Conservation (phyloP, 192 early-diverging fungal genomes). For the Rhizophagus clarus region DNA sequence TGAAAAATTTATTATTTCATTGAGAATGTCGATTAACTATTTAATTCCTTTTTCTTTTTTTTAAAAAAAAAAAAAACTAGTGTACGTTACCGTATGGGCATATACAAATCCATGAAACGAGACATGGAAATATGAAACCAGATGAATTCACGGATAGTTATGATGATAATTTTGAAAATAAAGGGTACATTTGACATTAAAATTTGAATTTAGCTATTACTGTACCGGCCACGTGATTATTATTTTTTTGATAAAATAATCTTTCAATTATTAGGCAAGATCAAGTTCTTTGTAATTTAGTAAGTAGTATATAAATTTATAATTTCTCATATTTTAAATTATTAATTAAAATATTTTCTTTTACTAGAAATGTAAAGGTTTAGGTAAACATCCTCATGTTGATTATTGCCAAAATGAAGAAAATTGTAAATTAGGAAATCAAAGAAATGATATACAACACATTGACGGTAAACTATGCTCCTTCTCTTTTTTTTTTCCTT, state of each 20-base stretch:
- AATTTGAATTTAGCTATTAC: not conserved
- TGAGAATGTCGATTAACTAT: not conserved
- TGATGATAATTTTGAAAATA: slow-evolving; percentile 11
- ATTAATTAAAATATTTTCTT: not conserved
- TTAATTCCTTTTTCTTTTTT: not conserved
- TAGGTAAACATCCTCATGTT: slow-evolving; percentile 29
- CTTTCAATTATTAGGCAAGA: not conserved
- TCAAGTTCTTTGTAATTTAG: slow-evolving; percentile 27
- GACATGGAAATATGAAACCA: slow-evolving; percentile 24
- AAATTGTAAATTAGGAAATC: slow-evolving; percentile 3
- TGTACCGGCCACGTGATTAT: no score
- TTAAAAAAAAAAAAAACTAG: not conserved
- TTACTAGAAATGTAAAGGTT: slow-evolving; percentile 21
- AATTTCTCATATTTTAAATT: not conserved
- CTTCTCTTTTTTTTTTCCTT: no score
- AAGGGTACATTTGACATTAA: not conserved
- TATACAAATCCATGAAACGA: not conserved
- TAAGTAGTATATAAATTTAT: not conserved
- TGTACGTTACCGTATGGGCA: slow-evolving; percentile 18
- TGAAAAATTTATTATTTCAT: not conserved
- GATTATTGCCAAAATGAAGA: slow-evolving; percentile 31
- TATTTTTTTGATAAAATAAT: no score
- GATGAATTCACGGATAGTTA: not conserved
- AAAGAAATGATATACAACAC: slow-evolving; percentile 9
- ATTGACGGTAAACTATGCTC: not conserved